Conservation (phyloP, 192 early-diverging fungal genomes). For the Coemansia nantahalensis region DNA sequence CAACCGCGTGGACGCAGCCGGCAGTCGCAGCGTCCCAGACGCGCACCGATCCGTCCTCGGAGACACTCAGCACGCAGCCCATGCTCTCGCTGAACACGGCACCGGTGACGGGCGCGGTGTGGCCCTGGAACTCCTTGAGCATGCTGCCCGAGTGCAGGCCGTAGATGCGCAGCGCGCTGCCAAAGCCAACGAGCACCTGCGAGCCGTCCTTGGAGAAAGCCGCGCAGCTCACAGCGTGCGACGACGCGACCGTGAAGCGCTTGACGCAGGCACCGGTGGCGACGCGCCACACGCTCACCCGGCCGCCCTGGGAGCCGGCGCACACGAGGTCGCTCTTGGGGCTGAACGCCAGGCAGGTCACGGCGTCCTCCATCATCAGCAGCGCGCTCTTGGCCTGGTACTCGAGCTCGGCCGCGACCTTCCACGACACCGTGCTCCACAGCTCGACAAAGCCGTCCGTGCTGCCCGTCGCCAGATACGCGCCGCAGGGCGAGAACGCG, state of each 20-base stretch:
- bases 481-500: constrained; percentile 81
- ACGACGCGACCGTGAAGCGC: constrained; percentile 79
- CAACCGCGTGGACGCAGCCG: constrained; percentile 52
- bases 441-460: no score
- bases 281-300: constrained; percentile 86
- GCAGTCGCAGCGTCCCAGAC: constrained; percentile 88
- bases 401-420: no score
- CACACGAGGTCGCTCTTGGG: constrained; percentile 75
- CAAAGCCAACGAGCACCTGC: constrained; percentile 79
- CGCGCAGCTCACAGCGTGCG: constrained; percentile 77
- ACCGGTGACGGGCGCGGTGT: constrained; percentile 84
- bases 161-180: constrained; percentile 76
- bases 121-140: constrained; percentile 89
- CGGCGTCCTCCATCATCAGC: no score
- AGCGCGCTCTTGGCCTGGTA: no score
- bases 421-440: no score
- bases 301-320: constrained; percentile 82
- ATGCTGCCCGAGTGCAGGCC: constrained; percentile 92
- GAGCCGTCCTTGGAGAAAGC: constrained; percentile 74
- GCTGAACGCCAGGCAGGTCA: no score
- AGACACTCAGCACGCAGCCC: constrained; percentile 69
- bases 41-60: constrained; percentile 78
- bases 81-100: constrained; percentile 72
- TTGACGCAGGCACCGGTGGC: constrained; percentile 68
- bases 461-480: no score